Evolutionary conservation across 140 eudicot genomes (phyloP).

Genomic region (Bidens hawaiensis): DNA sequence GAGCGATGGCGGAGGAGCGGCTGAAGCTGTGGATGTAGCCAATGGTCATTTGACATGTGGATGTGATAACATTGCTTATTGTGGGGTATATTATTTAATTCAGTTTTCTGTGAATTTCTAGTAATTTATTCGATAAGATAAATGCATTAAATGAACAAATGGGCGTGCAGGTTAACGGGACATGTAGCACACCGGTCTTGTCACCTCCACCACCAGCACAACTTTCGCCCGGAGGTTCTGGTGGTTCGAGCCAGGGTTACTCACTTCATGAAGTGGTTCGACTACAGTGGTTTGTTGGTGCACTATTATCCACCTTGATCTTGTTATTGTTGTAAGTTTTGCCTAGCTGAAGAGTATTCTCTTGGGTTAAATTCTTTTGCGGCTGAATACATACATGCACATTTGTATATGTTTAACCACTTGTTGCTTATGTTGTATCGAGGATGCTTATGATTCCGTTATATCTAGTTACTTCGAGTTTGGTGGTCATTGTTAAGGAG

Average conservation of each 20-base stretch:
- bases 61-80: conserved; percentile 74
- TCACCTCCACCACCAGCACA: conserved; percentile 95
- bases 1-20: conserved; percentile 94
- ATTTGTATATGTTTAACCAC: conserved; percentile 16
- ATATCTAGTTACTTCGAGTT: neutral
- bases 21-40: conserved; percentile 90
- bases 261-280: conserved; percentile 18
- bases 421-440: conserved; percentile 10
- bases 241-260: conserved; percentile 29
- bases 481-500: neutral
- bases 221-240: conserved; percentile 22
- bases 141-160: neutral
- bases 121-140: neutral
- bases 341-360: neutral
- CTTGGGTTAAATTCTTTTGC: neutral
- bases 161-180: conserved; percentile 55
- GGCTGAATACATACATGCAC: conserved; percentile 18
- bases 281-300: conserved; percentile 30
- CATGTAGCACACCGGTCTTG: conserved; percentile 61
- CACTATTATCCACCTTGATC: conserved; percentile 20
- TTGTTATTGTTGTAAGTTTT: conserved; percentile 20
- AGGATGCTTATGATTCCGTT: neutral
- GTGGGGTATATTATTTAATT: conserved; percentile 51
- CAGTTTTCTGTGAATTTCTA: too few relatives aligned
- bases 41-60: conserved; percentile 89